Base-by-base conservation (phyloP, 768 basidiomycete species). In the Strobilomyces confusus region DNA sequence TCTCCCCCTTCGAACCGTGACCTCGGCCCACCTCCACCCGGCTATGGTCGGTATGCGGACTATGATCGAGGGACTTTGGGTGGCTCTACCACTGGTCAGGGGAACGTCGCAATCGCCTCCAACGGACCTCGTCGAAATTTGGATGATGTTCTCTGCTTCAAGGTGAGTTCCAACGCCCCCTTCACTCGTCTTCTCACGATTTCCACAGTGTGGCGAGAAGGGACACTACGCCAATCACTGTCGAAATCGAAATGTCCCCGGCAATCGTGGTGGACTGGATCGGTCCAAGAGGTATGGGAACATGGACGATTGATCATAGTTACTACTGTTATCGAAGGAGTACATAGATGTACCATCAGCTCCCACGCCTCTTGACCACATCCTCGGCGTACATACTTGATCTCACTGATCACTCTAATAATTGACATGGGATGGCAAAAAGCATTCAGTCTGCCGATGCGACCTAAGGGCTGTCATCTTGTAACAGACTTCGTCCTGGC, bases 191-290 rank as follows among this genome's bases (percentile, higher is more conserved):
- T 59, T 25, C 46, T 55, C 32, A 48, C 43, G 41, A 48, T 45
- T 52, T 59, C 52, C 49, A 9, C 57, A 92, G 86, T 97, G 94
- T 63, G 91, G 91, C 34, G 86, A 92, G 69, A 87, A 88, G 60
- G 95, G 95, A 1, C 95, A 98, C 66, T 95, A 95, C 65, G 95
- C 95, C 19, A 95, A 97, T 67, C 85, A 90, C 62, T 97, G 95
- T 70, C 82, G 87, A 38, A 94, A 94, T 68, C 76, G 89, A 51
- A 94, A 93, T 67, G 87, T 92, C 22, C 93, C 93, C 25, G 93
- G 93, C 13, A 92, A 91, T 67, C 80, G 93, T 45, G 93, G 93
- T 51, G 93, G 93, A 9, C 72, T 84, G 44, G 89, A 90, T 59
- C 77, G 78, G 43, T 59, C 69, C 23, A 70, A 32, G 57, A 69